Conservation (phyloP, 106 monocot genomes). For the Acorus gramineus region DNA sequence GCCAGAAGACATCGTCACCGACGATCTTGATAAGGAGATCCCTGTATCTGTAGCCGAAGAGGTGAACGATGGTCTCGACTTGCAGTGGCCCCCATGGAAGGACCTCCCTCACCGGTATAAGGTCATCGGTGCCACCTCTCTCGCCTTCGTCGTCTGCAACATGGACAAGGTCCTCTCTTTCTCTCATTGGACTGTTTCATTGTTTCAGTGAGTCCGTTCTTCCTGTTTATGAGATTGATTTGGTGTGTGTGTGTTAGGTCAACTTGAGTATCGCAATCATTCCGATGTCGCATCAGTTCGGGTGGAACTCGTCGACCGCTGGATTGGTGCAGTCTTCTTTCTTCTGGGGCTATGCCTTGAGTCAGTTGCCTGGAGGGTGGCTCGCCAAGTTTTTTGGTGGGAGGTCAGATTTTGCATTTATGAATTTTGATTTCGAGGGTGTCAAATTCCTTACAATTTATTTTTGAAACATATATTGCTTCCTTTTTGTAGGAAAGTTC, state of each 20-base stretch:
- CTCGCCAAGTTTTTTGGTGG: conserved; percentile 89
- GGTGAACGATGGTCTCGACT: conserved; percentile 12
- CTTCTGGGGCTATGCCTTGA: conserved; percentile 96
- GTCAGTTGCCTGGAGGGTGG: conserved; percentile 98
- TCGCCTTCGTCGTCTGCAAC: conserved; percentile 96
- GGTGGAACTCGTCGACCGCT: conserved; percentile 92
- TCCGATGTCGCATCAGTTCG: conserved; percentile 98
- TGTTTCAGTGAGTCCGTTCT: not conserved
- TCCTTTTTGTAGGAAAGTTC: conserved; percentile 58
- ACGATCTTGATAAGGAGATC: no score
- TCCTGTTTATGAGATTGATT: conserved; percentile 1
- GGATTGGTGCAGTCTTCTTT: conserved; percentile 95
- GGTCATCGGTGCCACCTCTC: conserved; percentile 75
- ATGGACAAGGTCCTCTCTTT: conserved; percentile 80
- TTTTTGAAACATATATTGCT: not conserved
- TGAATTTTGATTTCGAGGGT: no score
- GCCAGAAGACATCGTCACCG: no score
- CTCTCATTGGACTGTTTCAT: not conserved
- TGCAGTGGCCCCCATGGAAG: conserved; percentile 44
- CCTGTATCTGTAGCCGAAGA: not conserved
- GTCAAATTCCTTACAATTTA: conserved; percentile 4
- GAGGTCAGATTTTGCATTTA: conserved; percentile 43
- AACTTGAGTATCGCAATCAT: conserved; percentile 95
- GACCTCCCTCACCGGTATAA: conserved; percentile 54
- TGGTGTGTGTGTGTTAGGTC: conserved; percentile 35